Conservation (phyloP, 208 protist species). For the Borovskyia barvae region DNA sequence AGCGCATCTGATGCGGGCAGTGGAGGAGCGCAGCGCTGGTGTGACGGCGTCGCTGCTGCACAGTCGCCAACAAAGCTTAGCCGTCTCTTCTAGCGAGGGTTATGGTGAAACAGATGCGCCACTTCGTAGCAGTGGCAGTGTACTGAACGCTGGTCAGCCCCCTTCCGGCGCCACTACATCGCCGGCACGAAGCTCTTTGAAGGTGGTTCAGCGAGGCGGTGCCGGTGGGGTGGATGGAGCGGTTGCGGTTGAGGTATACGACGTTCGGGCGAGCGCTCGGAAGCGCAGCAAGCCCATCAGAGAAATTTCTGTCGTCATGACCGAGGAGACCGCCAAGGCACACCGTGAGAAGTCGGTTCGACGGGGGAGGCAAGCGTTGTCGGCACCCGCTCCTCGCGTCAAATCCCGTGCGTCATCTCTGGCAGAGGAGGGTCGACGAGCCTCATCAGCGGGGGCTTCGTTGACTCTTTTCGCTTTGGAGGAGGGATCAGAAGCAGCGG, state of each 20-base stretch:
- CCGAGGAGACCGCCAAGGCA: constrained; percentile 67
- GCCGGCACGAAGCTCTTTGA: constrained; percentile 41
- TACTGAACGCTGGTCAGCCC: neutral
- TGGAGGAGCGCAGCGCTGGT: constrained; percentile 79
- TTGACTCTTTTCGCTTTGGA: too few relatives aligned
- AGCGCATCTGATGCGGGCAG: constrained; percentile 66
- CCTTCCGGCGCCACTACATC: constrained; percentile 6
- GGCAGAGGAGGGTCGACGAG: neutral
- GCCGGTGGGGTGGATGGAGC: constrained; percentile 51
- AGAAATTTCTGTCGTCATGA: constrained; percentile 80
- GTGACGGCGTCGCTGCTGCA: constrained; percentile 62
- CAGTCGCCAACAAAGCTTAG: constrained; percentile 43
- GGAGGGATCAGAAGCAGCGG: too few relatives aligned
- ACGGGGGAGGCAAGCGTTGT: constrained; percentile 8
- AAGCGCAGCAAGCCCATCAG: constrained; percentile 68
- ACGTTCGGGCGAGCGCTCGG: constrained; percentile 68
- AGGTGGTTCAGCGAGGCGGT: constrained; percentile 64
- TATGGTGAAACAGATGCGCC: neutral
- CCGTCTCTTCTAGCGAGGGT: neutral
- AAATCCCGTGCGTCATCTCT: constrained; percentile 13
- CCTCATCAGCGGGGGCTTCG: constrained; percentile 6
- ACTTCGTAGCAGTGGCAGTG: constrained; percentile 6
- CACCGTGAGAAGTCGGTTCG: constrained; percentile 4
- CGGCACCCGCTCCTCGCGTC: constrained; percentile 18
- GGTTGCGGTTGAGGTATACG: constrained; percentile 75